Base-by-base conservation (phyloP, 805 yeast species). In the Groenewaldozyma tartarivorans region DNA sequence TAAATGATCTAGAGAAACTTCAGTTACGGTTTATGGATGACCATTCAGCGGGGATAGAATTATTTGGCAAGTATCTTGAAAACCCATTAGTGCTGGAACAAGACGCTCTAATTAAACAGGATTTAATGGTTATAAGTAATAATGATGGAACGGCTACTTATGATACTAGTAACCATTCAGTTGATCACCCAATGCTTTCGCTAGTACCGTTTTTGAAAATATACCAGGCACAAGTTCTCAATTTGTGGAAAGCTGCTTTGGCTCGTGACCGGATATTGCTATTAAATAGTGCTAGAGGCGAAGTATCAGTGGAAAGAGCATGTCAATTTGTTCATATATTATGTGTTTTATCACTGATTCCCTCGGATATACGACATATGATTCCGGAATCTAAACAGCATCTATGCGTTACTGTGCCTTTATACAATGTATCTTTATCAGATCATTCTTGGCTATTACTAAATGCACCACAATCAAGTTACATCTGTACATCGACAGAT, bases 191-290 rank as follows among this genome's bases (percentile, higher is more conserved):
- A 3, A 57, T 67, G 13, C 55, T 60, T 35, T 55, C 66, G 9
- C 57, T 61, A 7, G 48, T 72, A 1, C 56, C 62, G 9, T 58
- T 77, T 30, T 51, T 81, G 35, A 64, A 69, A 21, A 52, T 57
- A 1, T 60, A 77, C 39, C 88, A 94, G 0, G 88, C 92, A 1
- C 60, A 79, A 38, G 62, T 77, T 2, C 81, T 79, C 52, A 71
- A 67, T 31, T 55, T 79, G 3, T 83, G 80, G 77, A 81, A 77
- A 57, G 66, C 75, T 26, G 71, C 77, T 2, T 58, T 83, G 31
- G 53, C 79, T 26, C 62, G 92, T 16, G 70, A 75, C 43, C 62
- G 75, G 29, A 67, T 83, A 3, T 46, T 83, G 2, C 45, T 80
- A 24, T 47, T 56, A 3, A 53, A 36, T 22, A 48, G 21, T 24